Base-by-base conservation (phyloP, 116 monocot species). In the Zostera marina region DNA sequence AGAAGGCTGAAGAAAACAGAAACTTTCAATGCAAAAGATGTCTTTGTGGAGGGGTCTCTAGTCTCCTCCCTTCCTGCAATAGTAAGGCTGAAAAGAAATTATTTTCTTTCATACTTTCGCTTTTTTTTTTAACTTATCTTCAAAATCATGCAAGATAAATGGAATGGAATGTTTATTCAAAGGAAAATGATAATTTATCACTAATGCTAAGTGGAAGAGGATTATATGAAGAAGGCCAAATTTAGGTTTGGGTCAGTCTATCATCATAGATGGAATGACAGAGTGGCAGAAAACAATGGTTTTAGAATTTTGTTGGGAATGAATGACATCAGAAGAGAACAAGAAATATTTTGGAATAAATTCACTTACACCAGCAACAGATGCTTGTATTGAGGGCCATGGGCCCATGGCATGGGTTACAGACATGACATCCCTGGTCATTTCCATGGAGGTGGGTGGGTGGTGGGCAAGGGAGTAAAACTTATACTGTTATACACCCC, bases 11-110 rank as follows among this genome's bases (percentile, higher is more conserved):
- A 17, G 20, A 58, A 51, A 51, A 44, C 68, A 68, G 61, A 54
- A 23, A 38, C 49, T 61, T 68, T 61, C 25, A 68, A 68, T 68
- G 68, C 53, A 52, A 68, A 68, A 68, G 68, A 47, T 41, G 60
- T 60, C 42, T 59, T 68, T 60, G 60, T 47, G 32, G 44, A 52
- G 25, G 49, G 60, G 60, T 21, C 41, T 51, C 49, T 51, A 32
- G 32, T 14, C 14, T 45, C 44, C 44, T 14, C 12, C 44, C 44
- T 11, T 45, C 44, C 44, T 14, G 10, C 44, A 32, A 32, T 14
- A 45, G 44, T 14, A 45, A 11, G 44, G 14, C 44, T 45, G 44
- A 45, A 45, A 1, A 45, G 14, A 11, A 45, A 45, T 45, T 45
- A 11, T 11, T 45, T 45, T 45, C 14, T 45, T 45, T 45, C 44